Evolutionary conservation across 1,139 yeast genomes (phyloP), one percentile per base, ranked within the genome.

Genomic region (Torulaspora pretoriensis): DNA sequence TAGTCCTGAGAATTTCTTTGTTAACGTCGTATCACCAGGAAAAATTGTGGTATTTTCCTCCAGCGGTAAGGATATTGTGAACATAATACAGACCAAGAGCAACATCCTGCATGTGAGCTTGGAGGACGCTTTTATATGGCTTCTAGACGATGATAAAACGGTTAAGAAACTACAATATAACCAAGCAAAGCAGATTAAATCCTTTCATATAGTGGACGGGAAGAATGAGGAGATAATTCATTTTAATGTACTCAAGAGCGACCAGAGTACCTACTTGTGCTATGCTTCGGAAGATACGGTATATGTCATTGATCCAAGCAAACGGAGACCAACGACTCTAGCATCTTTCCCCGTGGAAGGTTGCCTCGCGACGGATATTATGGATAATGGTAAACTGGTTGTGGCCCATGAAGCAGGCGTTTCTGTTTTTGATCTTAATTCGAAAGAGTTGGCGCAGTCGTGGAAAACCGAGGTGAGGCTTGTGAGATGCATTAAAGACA

Each of bases 1-100:
- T 14, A 22, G 26, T 19, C 13, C 19, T 7, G 65, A 61, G 37
- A 52, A 51, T 24, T 55, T 51, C 31, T 61, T 61, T 35, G 56
- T 64, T 3, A 63, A 60, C 42, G 56, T 49, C 2, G 63, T 62
- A 36, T 48, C 51, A 4, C 53, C 56, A 6, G 64, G 66, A 5
- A 56, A 59, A 38, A 45, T 64, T 24, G 65, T 64, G 8, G 53
- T 61, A 10, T 63, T 54, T 38, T 59, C 66, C 2, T 48, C 63
- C 3, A 60, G 56, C 35, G 67, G 67, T 38, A 61, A 60, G 33
- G 57, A 61, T 29, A 64, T 64, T 40, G 55, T 63, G 10, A 64
- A 63, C 39, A 63, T 64, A 16, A 53, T 63, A 38, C 61, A 60
- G 39, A 60, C 52, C 27, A 64, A 63, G 44, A 50, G 52, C 27